Conservation (phyloP, 202 grass and related monocot species). For the Panicum hallii region DNA sequence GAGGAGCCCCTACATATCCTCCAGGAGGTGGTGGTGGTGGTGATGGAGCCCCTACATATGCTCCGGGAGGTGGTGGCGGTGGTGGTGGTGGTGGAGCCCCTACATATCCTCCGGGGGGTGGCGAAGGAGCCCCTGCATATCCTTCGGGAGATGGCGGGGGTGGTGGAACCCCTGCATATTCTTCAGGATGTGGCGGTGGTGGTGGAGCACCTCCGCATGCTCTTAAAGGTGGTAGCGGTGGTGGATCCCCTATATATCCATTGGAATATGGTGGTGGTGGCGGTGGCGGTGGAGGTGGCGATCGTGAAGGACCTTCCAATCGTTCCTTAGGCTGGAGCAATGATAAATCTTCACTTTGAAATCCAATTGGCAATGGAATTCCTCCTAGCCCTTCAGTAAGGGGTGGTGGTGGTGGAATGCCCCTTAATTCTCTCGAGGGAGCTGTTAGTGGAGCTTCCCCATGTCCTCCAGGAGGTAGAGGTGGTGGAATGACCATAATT, state of each 20-base stretch:
- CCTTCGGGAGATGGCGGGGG: slow-evolving; percentile 9
- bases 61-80: slow-evolving; percentile 21
- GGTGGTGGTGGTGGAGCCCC: background rate
- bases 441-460: slow-evolving; percentile 1
- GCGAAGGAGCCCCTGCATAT: background rate
- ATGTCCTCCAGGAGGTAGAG: background rate
- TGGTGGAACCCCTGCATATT: background rate
- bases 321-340: background rate
- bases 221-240: background rate
- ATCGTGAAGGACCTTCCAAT: background rate
- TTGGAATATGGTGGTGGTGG: background rate
- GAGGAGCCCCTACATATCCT: background rate
- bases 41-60: slow-evolving; percentile 4
- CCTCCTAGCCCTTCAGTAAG: background rate
- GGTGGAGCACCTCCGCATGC: background rate
- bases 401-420: slow-evolving; percentile 27
- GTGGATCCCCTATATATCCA: background rate
- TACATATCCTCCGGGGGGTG: background rate
- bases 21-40: slow-evolving; percentile 7
- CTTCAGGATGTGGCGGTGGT: slow-evolving; percentile 16
- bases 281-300: background rate
- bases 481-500: slow-evolving; percentile 20
- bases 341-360: slow-evolving; percentile 17
- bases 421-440: background rate
- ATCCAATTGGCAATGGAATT: slow-evolving; percentile 23